Base-by-base conservation (phyloP, 768 basidiomycete genomes). In the Rhodotorula kratochvilovae region DNA sequence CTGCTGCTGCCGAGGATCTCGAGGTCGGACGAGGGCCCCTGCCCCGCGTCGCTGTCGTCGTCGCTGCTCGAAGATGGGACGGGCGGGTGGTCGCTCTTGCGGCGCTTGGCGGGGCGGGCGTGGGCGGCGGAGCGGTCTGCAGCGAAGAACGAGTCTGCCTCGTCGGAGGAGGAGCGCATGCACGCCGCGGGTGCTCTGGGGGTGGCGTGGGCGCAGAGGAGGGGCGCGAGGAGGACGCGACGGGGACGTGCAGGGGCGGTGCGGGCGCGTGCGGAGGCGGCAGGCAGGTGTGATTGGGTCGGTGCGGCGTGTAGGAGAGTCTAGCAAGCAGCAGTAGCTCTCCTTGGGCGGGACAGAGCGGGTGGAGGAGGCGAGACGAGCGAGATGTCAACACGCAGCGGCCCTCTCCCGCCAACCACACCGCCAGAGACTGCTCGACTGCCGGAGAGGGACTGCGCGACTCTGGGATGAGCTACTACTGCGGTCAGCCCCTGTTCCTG, bases 391-490 rank as follows among this genome's bases (percentile, higher is more conserved):
- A 63, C 51, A 54, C 21, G 25, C 21, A 1, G 25, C 39, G 39
- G 6, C 39, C 13, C 13, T 39, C 39, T 39, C 39, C 39, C 39
- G 39, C 39, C 13, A 39, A 39, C 39, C 39, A 39, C 39, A n/a
- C n/a, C n/a, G n/a, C n/a, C n/a, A n/a, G n/a, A n/a, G n/a, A n/a
- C n/a, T n/a, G n/a, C n/a, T n/a, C n/a, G n/a, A n/a, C n/a, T n/a
- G n/a, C n/a, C n/a, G n/a, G n/a, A n/a, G n/a, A n/a, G n/a, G n/a
- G n/a, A n/a, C n/a, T n/a, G n/a, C n/a, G n/a, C n/a, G n/a, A n/a
- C n/a, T n/a, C n/a, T n/a, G n/a, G n/a, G n/a, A 80, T 81, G 80
- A 80, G 80, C n/a, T 82, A 80, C 78, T 82, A 82, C 74, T 79
- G 81, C 21, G 81, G 73, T 74, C 8, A 27, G 69, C 36, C 12